Conservation (phyloP, 495 filamentous ascomycete genomes). For the Cercophora scortea region DNA sequence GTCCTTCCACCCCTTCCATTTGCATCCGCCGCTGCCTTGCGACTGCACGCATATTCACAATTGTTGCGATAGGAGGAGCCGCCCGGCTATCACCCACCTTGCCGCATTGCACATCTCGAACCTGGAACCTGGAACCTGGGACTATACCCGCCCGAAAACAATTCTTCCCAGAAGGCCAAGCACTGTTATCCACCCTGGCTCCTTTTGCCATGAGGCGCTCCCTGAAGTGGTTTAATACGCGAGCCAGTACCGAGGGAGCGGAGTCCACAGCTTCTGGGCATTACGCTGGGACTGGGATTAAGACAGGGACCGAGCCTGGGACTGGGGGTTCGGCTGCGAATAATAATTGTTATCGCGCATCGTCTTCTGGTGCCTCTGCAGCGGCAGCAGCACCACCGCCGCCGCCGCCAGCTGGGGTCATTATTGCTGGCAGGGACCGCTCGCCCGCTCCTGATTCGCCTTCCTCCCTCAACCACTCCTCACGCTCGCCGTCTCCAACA, state of each 20-base stretch:
- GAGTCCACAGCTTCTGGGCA: constrained; percentile 7
- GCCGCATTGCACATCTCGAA: no score
- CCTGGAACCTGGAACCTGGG: background rate
- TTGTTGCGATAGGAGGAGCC: background rate
- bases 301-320: no score
- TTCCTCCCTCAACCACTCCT: constrained; percentile 26
- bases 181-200: constrained; percentile 20
- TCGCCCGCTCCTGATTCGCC: constrained; percentile 18
- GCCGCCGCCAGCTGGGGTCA: no score
- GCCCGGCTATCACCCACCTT: no score
- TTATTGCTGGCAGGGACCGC: background rate
- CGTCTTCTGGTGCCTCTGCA: constrained; percentile 13
- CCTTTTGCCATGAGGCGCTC: constrained; percentile 20
- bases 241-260: constrained; percentile 16
- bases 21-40: no score
- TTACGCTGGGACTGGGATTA: constrained; percentile 7
- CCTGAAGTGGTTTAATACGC: constrained; percentile 23
- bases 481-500: constrained; percentile 25
- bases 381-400: no score
- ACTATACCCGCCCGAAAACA: constrained; percentile 2
- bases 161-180: constrained; percentile 3
- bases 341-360: constrained; percentile 25
- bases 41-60: background rate
- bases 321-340: constrained; percentile 2
- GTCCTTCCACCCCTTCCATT: no score